Evolutionary conservation across 164 flowering plant species (phyloP), one percentile per base, ranked within the genome.

Genomic region (Akebia trifoliata): DNA sequence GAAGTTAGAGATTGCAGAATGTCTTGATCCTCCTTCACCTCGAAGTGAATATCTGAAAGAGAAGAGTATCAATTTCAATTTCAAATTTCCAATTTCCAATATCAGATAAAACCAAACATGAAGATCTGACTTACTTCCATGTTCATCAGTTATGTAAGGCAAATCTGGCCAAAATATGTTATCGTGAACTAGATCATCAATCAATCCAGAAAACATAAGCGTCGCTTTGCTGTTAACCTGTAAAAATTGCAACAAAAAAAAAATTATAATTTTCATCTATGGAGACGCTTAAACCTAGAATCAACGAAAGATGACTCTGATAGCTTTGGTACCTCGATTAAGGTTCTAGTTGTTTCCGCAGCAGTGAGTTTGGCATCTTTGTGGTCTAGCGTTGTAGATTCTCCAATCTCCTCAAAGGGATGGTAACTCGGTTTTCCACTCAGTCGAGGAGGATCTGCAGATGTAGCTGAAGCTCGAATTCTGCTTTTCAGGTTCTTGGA

Each of bases 221-320:
- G 88, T 83, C 26, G 89, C 95, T 74, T 86, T 82, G 81, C 78
- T 82, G 68, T 85, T 88, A 32, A 86, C 89, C 98, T 88, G 71
- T 32, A 57, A 59, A 37, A 0, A 4, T 31, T 40, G n/a, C n/a
- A n/a, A n/a, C n/a, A n/a, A n/a, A n/a, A 29, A 18, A 31, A 57
- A 21, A 10, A 15, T 38, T 22, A 14, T 6, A 22, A 20, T 31
- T 15, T n/a, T n/a, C n/a, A n/a, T n/a, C n/a, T n/a, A n/a, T n/a
- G n/a, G n/a, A n/a, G n/a, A 20, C 4, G 3, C 3, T 2, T 11
- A 53, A 35, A 53, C 8, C 20, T 20, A 18, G 39, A 35, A 10
- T 12, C 8, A 21, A 8, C 18, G 0, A 21, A 24, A n/a, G n/a
- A n/a, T n/a, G n/a, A n/a, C n/a, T n/a, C n/a, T n/a, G n/a, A n/a